Conservation (phyloP, 352 stramenopile genomes). For the Phytophthora sp. region DNA sequence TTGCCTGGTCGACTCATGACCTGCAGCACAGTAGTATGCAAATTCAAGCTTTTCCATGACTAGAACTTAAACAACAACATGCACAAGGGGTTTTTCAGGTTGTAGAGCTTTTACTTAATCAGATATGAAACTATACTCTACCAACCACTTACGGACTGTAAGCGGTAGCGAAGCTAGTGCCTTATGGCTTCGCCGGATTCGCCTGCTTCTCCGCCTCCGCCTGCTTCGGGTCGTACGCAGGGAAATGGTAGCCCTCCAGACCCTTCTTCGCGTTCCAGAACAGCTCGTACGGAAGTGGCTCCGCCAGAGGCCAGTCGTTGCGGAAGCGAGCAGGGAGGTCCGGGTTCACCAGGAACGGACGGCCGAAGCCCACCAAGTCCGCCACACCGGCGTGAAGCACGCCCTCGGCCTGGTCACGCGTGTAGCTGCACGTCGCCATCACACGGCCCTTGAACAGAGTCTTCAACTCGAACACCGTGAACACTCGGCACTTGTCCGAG, state of each 20-base stretch:
- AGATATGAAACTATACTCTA: too few species aligned
- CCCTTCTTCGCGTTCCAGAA: constrained; percentile 19
- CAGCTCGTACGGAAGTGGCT: constrained; percentile 1
- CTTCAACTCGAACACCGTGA: constrained; percentile 39
- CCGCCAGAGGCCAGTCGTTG: constrained; percentile 25
- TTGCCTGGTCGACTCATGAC: too few species aligned
- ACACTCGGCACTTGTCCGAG: constrained; percentile 31
- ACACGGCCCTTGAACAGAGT: constrained; percentile 30
- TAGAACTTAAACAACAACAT: too few species aligned
- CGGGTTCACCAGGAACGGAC: constrained; percentile 41
- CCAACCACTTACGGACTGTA: too few species aligned
- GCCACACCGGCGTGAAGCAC: constrained; percentile 35
- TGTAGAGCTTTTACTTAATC: too few species aligned
- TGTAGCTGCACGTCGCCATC: constrained; percentile 41
- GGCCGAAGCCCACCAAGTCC: constrained; percentile 38
- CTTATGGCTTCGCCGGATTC: constrained; percentile 1
- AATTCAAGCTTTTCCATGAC: too few species aligned
- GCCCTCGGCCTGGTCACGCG: constrained; percentile 41
- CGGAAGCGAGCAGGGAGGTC: constrained; percentile 41
- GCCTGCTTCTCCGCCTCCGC: background rate
- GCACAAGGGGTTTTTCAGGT: too few species aligned
- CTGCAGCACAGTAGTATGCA: too few species aligned
- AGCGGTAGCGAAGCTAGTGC: too few species aligned
- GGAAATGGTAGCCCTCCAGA: constrained; percentile 10
- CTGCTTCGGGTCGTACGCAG: constrained; percentile 11